These are phyloP conservation scores for Heterobasidion irregulare DNA, from an alignment of 1,284 basidiomycete species.

Conservation along the genomic window DNA sequence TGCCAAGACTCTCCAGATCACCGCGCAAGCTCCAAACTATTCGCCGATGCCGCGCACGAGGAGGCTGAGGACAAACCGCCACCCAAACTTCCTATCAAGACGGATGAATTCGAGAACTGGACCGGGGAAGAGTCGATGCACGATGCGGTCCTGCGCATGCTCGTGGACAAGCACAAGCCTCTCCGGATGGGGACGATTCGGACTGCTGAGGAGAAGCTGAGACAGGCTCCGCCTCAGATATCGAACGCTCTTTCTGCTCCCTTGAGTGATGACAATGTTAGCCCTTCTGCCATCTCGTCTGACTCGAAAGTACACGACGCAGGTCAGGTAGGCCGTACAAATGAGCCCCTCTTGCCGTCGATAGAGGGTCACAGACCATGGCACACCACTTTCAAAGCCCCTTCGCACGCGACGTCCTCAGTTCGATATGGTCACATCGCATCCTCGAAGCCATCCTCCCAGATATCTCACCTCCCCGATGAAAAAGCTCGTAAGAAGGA, in stretches of 20 bases:
- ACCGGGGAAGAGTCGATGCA: slow-evolving; percentile 66
- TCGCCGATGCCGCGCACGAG: slow-evolving; percentile 61
- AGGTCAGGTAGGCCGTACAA: slow-evolving; percentile 13
- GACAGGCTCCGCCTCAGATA: slow-evolving; percentile 28
- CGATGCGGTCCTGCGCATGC: slow-evolving; percentile 77
- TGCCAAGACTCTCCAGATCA: slow-evolving; percentile 10
- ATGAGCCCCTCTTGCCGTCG: slow-evolving; percentile 42
- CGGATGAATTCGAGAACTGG: slow-evolving; percentile 55
- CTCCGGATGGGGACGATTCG: slow-evolving; percentile 54
- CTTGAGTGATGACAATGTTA: not conserved
- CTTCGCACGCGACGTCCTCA: slow-evolving; percentile 43
- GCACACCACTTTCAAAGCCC: slow-evolving; percentile 60
- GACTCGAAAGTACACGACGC: not conserved
- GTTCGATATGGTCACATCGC: slow-evolving; percentile 41
- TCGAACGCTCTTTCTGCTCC: not conserved
- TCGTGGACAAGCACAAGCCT: slow-evolving; percentile 81
- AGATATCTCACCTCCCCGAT: slow-evolving; percentile 29
- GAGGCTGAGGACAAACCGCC: slow-evolving; percentile 21
- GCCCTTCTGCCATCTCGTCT: not conserved
- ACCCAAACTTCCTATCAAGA: slow-evolving; percentile 22
- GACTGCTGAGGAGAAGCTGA: slow-evolving; percentile 70
- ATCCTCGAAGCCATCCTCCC: slow-evolving; percentile 13
- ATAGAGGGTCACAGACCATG: slow-evolving; percentile 55
- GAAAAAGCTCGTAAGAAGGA: slow-evolving; percentile 43
- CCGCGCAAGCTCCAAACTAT: slow-evolving; percentile 56